Evolutionary conservation across 2,329 filamentous ascomycete species (phyloP), one percentile per base, ranked within the genome.

Genomic region (Grosmannia penicillata): DNA sequence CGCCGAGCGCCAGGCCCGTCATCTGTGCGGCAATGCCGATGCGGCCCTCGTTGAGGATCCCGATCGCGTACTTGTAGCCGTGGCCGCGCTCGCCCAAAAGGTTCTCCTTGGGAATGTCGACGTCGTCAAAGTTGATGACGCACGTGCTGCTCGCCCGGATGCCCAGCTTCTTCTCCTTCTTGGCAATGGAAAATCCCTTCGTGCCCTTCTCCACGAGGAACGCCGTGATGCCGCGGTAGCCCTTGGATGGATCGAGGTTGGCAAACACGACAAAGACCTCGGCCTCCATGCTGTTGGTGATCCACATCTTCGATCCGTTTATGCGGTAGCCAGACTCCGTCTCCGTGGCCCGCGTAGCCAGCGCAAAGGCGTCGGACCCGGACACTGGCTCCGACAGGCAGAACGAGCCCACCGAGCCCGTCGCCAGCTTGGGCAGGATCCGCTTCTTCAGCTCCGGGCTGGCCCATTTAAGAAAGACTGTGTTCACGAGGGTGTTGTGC

Each of bases 151-250:
- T 93, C 38, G 91, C 91, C 54, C 75, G 80, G 65, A 98, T 98
- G 42, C 91, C 91, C 35, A 98, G 78, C 70, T 98, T 98, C 80
- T 96, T 96, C 70, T 98, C 91, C 70, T 98, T 98, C 75, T 98
- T 98, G 29, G 91, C 86, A 53, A 98, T 93, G 44, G 75, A 78
- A 68, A 98, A 95, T 25, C 91, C 91, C 39, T 80, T 78, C 36
- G 75, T 82, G 52, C 70, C 79, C 68, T 94, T 95, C 62, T 95
- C 87, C 30, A 96, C 78, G 44, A 98, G 67, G 57, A 98, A 98
- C 37, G 91, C 91, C 2, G 86, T 87, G 60, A 98, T 98, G 42
- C 91, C 91, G 62, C 87, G 89, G 71, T 98, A 95, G 38, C 86
- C 89, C 65, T 89, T 86, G 63, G 75, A 78, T 1, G 81, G 87